Percentiles rank a stretch among this genome's conserved stretches.
Evolutionary conservation across 208 protist genomes (phyloP).

Genomic region (Trichomonas gallinae): DNA sequence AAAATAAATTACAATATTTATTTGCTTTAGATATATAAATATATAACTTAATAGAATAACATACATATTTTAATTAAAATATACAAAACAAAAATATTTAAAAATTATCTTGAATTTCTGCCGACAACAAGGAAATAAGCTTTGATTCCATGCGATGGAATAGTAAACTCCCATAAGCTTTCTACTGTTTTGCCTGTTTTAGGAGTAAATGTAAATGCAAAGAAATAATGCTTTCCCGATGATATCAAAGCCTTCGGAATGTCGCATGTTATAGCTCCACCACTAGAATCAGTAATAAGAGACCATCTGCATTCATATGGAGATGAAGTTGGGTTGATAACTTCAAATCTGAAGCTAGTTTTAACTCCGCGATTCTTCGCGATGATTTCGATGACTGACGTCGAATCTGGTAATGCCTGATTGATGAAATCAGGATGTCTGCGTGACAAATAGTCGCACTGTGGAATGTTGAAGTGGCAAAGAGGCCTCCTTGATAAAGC

Average conservation of each 20-base stretch:
- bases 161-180: neutral
- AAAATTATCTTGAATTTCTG: neutral
- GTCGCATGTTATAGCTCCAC: neutral
- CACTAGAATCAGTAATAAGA: neutral
- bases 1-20: no score
- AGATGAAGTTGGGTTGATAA: neutral
- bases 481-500: neutral
- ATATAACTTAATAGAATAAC: neutral
- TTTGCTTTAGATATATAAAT: no score
- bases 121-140: neutral
- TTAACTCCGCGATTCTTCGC: neutral
- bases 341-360: neutral
- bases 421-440: neutral
- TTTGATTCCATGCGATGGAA: neutral
- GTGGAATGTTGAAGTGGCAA: neutral
- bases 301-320: neutral
- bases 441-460: neutral
- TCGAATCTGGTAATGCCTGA: neutral
- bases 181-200: neutral
- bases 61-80: neutral
- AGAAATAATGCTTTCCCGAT: neutral
- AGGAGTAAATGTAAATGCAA: neutral
- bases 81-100: neutral
- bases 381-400: neutral
- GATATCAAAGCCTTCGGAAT: neutral